phyloP scores from a whole-genome alignment of 495 filamentous ascomycete genomes.

The Lepraria neglecta region DNA sequence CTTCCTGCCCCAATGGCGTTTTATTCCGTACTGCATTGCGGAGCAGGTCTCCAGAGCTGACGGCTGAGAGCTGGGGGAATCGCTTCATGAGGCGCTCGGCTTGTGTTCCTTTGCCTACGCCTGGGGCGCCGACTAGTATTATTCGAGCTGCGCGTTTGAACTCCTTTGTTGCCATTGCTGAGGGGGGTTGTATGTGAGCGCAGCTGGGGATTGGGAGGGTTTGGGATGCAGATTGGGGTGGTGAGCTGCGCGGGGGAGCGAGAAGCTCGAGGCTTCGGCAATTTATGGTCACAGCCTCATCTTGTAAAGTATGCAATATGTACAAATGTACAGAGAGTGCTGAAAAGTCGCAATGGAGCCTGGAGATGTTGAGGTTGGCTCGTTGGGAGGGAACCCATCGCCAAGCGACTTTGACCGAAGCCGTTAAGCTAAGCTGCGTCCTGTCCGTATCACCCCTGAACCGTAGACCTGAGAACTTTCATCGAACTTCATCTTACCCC shows the following conservation, averaged over 20 bases:
- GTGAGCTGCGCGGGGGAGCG: slow-evolving; percentile 20
- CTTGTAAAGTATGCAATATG: neutral
- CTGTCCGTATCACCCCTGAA: too few species aligned
- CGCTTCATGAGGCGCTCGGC: slow-evolving; percentile 77
- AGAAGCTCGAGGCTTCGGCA: slow-evolving; percentile 26
- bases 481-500: too few species aligned
- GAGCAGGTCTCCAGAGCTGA: slow-evolving; percentile 89
- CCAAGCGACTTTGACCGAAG: slow-evolving; percentile 2
- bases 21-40: slow-evolving; percentile 84
- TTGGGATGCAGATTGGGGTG: neutral
- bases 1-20: slow-evolving; percentile 87
- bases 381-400: neutral
- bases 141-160: slow-evolving; percentile 81
- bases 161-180: slow-evolving; percentile 35
- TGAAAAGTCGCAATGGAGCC: slow-evolving; percentile 1
- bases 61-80: slow-evolving; percentile 81
- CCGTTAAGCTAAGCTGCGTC: neutral
- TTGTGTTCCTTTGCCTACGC: slow-evolving; percentile 89
- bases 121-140: slow-evolving; percentile 93
- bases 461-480: too few species aligned
- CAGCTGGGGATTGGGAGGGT: slow-evolving; percentile 3
- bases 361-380: neutral
- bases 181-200: neutral
- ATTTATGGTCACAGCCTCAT: slow-evolving; percentile 23
- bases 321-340: slow-evolving; percentile 13